Conservation (phyloP, 352 stramenopile genomes). For the Albugo candida region DNA sequence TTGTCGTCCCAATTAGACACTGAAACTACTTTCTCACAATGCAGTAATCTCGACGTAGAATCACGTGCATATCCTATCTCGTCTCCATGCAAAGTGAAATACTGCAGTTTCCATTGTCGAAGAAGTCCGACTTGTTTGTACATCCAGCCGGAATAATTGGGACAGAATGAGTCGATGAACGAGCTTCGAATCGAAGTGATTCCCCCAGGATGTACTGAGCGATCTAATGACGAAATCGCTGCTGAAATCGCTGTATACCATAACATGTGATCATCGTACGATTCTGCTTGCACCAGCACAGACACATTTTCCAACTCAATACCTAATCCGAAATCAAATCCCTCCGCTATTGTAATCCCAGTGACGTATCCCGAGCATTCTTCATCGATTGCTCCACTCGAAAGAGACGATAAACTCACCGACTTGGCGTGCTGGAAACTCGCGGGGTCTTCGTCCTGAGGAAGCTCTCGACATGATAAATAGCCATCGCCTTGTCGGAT, state of each 20-base stretch:
- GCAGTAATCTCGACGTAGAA: slow-evolving; percentile 35
- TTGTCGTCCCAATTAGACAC: slow-evolving; percentile 54
- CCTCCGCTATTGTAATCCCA: slow-evolving; percentile 44
- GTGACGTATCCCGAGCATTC: slow-evolving; percentile 45
- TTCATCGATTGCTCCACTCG: slow-evolving; percentile 11
- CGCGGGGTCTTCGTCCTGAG: slow-evolving; percentile 20
- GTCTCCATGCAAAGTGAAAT: slow-evolving; percentile 56
- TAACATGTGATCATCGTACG: slow-evolving; percentile 65
- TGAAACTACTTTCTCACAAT: slow-evolving; percentile 33
- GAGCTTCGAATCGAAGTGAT: slow-evolving; percentile 12
- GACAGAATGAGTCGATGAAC: neutral
- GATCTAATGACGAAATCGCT: neutral
- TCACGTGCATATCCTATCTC: slow-evolving; percentile 57
- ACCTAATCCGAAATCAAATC: slow-evolving; percentile 40
- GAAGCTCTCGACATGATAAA: slow-evolving; percentile 20
- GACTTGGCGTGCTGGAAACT: neutral
- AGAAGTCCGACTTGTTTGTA: slow-evolving; percentile 58
- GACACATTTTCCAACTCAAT: slow-evolving; percentile 51
- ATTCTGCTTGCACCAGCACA: slow-evolving; percentile 57
- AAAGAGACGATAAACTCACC: neutral
- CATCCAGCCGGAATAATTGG: slow-evolving; percentile 65
- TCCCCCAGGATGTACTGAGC: neutral
- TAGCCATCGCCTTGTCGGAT: slow-evolving; percentile 41
- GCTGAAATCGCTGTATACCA: slow-evolving; percentile 55
- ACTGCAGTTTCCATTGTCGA: slow-evolving; percentile 64